phyloP scores from a whole-genome alignment of 768 basidiomycete genomes.

The Tremella fuciformis region DNA sequence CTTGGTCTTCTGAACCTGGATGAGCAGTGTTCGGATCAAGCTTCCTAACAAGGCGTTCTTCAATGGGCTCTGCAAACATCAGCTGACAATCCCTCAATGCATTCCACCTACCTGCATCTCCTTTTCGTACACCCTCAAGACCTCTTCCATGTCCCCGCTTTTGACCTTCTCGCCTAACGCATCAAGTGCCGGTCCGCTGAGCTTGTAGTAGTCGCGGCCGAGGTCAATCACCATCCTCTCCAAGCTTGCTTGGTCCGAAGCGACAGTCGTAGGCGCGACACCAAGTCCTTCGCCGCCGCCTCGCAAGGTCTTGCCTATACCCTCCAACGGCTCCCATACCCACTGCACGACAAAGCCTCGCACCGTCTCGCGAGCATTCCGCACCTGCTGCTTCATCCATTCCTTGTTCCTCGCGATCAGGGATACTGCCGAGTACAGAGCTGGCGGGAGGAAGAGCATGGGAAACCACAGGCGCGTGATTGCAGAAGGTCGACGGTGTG shows the following conservation, averaged over 20 bases:
- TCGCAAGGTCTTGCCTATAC: slow-evolving; percentile 76
- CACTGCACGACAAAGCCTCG: slow-evolving; percentile 74
- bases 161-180: slow-evolving; percentile 65
- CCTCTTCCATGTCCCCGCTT: slow-evolving; percentile 78
- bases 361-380: slow-evolving; percentile 66
- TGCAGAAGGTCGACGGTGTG: slow-evolving; percentile 66
- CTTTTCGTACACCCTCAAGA: slow-evolving; percentile 82
- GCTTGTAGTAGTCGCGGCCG: slow-evolving; percentile 73
- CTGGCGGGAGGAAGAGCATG: slow-evolving; percentile 70
- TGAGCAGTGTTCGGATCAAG: slow-evolving; percentile 75
- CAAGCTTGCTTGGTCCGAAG: slow-evolving; percentile 79
- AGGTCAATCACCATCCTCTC: slow-evolving; percentile 88
- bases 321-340: slow-evolving; percentile 80
- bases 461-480: slow-evolving; percentile 77
- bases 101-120: slow-evolving; percentile 65
- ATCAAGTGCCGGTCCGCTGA: slow-evolving; percentile 64
- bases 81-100: not conserved
- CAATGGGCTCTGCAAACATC: slow-evolving; percentile 61
- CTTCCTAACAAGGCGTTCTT: slow-evolving; percentile 76
- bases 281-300: slow-evolving; percentile 69
- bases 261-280: slow-evolving; percentile 74
- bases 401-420: slow-evolving; percentile 62
- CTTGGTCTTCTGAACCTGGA: slow-evolving; percentile 95
- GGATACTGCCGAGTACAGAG: slow-evolving; percentile 59
- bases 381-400: slow-evolving; percentile 59